phyloP scores from a whole-genome alignment of 2,329 filamentous ascomycete species.

The Alternaria arborescens region DNA sequence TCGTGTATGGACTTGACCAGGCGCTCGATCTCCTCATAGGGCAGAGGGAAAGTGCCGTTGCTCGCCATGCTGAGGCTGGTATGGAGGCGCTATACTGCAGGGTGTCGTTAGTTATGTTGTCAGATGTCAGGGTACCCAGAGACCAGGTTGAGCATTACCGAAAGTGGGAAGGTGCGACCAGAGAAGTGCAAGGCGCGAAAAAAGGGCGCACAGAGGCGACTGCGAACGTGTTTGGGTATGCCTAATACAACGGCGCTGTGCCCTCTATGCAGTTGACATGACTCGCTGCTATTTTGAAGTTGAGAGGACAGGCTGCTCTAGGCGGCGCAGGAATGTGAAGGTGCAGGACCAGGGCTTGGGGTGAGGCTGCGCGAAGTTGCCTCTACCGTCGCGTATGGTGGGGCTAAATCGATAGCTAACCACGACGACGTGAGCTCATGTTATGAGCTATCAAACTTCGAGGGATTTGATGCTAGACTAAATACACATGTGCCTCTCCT shows the following conservation, averaged over 20 bases:
- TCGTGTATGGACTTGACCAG: slow-evolving; percentile 63
- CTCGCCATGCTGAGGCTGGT: slow-evolving; percentile 32
- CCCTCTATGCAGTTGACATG: slow-evolving; percentile 1
- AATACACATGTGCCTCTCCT: not conserved
- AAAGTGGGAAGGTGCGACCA: slow-evolving; percentile 13
- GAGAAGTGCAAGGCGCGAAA: slow-evolving; percentile 2
- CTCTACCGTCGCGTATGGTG: slow-evolving; percentile 27
- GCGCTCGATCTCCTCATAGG: slow-evolving; percentile 49
- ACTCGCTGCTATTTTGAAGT: not conserved
- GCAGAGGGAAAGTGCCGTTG: slow-evolving; percentile 34
- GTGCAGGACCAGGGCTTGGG: not conserved
- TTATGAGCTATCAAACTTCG: slow-evolving; percentile 4
- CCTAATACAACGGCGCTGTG: not conserved
- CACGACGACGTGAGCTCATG: slow-evolving; percentile 23
- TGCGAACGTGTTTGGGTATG: not conserved
- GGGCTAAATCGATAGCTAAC: slow-evolving; percentile 15
- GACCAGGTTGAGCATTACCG: slow-evolving; percentile 2
- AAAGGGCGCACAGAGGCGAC: not conserved
- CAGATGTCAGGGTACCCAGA: slow-evolving; percentile 5
- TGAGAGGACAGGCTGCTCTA: not conserved
- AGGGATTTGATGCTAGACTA: not conserved
- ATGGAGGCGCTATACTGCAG: not conserved
- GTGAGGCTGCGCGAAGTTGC: slow-evolving; percentile 4
- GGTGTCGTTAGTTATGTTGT: not conserved
- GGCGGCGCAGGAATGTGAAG: not conserved